Conservation (phyloP, 371 early-diverging fungal genomes). For the Rhizopus arrhizus region DNA sequence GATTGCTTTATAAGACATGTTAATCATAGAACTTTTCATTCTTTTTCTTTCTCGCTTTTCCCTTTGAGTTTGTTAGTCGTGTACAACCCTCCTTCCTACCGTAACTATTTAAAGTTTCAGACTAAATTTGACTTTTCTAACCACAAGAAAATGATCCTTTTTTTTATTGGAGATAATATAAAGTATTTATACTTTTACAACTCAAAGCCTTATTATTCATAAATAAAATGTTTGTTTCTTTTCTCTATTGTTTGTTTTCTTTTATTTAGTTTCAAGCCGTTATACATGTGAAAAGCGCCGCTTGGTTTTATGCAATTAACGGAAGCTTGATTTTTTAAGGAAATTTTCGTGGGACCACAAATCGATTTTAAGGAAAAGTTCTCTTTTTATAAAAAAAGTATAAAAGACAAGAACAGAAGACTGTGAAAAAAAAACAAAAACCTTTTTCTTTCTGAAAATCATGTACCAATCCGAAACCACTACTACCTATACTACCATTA, state of each 20-base stretch:
- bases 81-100: too few relatives aligned
- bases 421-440: background rate
- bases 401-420: background rate
- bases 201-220: background rate
- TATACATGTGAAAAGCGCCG: background rate
- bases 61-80: too few relatives aligned
- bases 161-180: too few relatives aligned
- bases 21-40: too few relatives aligned
- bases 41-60: too few relatives aligned
- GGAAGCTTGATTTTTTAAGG: background rate
- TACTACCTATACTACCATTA: constrained; percentile 1
- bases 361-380: background rate
- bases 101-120: too few relatives aligned
- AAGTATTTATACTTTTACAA: too few relatives aligned
- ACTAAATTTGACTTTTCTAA: too few relatives aligned
- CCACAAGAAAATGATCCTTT: too few relatives aligned
- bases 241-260: background rate
- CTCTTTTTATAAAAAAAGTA: background rate
- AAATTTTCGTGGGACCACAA: background rate
- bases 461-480: background rate
- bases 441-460: background rate
- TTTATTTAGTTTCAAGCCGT: too few relatives aligned
- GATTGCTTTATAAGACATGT: too few relatives aligned
- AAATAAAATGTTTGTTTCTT: background rate
- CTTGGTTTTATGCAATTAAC: background rate